These are phyloP conservation scores for Grosmannia huntii DNA, from an alignment of 2,329 filamentous ascomycete genomes.

Conservation along the genomic window DNA sequence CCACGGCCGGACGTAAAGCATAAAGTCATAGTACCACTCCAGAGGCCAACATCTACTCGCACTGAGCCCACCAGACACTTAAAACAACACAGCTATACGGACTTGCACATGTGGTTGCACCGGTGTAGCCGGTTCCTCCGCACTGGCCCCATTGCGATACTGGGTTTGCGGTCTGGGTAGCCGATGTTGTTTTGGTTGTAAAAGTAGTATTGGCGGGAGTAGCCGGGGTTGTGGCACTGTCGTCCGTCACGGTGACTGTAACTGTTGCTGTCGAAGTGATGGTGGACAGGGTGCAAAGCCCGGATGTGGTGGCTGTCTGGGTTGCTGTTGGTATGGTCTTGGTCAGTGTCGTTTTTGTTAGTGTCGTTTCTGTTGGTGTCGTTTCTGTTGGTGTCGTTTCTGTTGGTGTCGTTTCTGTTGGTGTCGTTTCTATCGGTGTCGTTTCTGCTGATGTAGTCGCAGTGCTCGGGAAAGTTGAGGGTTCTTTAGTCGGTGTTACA, in stretches of 20 bases:
- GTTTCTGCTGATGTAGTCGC: background rate
- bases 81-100: slow-evolving; percentile 18
- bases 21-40: background rate
- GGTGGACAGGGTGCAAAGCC: background rate
- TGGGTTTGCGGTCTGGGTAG: slow-evolving; percentile 5
- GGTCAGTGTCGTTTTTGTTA: background rate
- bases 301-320: slow-evolving; percentile 9
- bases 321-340: background rate
- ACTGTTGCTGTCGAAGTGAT: slow-evolving; percentile 9
- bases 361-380: background rate
- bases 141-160: slow-evolving; percentile 22
- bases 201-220: slow-evolving; percentile 10
- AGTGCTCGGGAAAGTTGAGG: slow-evolving; percentile 4
- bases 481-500: slow-evolving; percentile 9
- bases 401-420: background rate
- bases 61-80: slow-evolving; percentile 22
- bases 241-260: background rate
- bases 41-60: slow-evolving; percentile 12
- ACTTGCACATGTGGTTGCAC: slow-evolving; percentile 19
- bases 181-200: slow-evolving; percentile 10
- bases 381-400: background rate
- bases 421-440: too few relatives aligned
- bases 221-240: background rate
- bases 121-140: slow-evolving; percentile 21
- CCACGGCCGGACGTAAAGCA: background rate